Evolutionary conservation across 352 stramenopile species (phyloP), one percentile per base, ranked within the genome.

Genomic region (Globisporangium parvum): DNA sequence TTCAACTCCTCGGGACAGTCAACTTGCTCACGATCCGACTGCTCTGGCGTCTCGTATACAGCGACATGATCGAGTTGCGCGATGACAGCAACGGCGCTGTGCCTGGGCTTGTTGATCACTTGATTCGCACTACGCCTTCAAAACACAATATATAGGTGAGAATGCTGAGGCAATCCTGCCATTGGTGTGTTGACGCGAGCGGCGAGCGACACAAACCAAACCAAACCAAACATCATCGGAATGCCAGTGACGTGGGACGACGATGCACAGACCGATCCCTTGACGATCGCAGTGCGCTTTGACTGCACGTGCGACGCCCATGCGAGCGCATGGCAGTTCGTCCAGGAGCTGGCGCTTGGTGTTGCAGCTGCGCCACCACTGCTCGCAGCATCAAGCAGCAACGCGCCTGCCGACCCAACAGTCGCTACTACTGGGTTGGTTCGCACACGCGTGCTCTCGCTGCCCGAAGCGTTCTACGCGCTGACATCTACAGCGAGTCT

Each of bases 11-110:
- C 5, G n/a, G 46, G 1, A 70, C 57, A 2, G 35, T 65, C 1
- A 40, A 56, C 18, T 39, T 70, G 11, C 52, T 69, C 60, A 44
- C 31, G 20, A 6, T 59, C 31, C 67, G 67, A 14, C 52, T 70
- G 39, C 33, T 72, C 10, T 70, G 59, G 37, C 64, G 67, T 11
- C 54, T 65, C 9, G 35, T 48, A 15, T 63, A 45, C 17, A 47
- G 56, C 1, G 47, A 23, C 21, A 23, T 52, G 18, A 39, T 59
- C n/a, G 64, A 67, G 23, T 46, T 75, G 2, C 23, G 72, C 2
- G 40, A n/a, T n/a, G n/a, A n/a, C n/a, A n/a, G n/a, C n/a, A n/a
- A n/a, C n/a, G n/a, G n/a, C n/a, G n/a, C n/a, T n/a, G n/a, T n/a
- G n/a, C n/a, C n/a, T n/a, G n/a, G n/a, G 26, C 26, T 31, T 31